phyloP scores from a whole-genome alignment of 169 alveolate genomes.

The Eimeria brunetti region DNA sequence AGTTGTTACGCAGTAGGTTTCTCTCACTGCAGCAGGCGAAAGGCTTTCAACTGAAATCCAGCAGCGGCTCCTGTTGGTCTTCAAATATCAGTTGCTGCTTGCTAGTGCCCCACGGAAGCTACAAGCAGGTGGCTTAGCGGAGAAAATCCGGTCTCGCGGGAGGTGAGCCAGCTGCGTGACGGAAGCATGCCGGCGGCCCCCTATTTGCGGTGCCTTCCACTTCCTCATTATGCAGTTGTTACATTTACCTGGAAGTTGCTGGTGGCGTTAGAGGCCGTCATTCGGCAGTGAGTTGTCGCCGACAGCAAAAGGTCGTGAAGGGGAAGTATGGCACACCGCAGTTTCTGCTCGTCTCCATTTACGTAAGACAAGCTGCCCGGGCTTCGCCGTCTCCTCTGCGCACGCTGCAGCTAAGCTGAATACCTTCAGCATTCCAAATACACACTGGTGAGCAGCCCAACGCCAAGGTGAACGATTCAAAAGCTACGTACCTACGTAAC shows the following conservation, averaged over 20 bases:
- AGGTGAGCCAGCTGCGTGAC: constrained; percentile 84
- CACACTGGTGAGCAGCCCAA: no score
- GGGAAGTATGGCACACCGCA: background rate
- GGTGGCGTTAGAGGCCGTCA: constrained; percentile 81
- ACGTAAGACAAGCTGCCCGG: background rate
- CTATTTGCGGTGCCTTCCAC: constrained; percentile 94
- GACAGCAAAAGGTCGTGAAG: constrained; percentile 1
- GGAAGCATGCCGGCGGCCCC: constrained; percentile 89
- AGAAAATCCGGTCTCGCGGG: background rate
- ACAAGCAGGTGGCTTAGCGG: background rate
- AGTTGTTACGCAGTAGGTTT: background rate
- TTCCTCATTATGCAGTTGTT: constrained; percentile 93
- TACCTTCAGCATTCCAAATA: no score
- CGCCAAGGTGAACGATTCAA: no score
- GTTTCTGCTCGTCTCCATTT: background rate
- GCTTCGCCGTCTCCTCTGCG: background rate
- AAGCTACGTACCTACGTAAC: no score
- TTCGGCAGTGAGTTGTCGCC: constrained; percentile 86
- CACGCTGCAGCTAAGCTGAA: no score
- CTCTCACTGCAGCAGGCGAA: background rate
- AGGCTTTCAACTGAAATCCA: background rate
- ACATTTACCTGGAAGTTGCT: constrained; percentile 80
- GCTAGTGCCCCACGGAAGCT: background rate
- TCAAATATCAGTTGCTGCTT: background rate
- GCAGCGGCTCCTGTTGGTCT: background rate